Conservation (phyloP, 2,329 filamentous ascomycete species). For the Pestalotiopsis sp. region DNA sequence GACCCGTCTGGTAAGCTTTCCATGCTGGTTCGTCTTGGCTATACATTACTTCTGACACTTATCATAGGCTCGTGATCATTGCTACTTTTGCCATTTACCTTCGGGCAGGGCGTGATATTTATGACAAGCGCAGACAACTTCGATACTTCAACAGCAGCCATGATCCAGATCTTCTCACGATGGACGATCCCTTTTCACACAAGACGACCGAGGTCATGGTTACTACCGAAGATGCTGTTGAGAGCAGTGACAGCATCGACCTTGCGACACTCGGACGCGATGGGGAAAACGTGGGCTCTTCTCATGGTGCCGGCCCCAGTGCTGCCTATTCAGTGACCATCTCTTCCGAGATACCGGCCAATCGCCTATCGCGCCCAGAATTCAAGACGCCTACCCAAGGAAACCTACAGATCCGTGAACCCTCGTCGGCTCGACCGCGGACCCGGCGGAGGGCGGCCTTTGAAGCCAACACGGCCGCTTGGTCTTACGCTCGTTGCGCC, state of each 20-base stretch:
- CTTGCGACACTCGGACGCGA: slow-evolving; percentile 35
- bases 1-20: slow-evolving; percentile 63
- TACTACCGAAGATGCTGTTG: slow-evolving; percentile 51
- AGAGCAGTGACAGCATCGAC: slow-evolving; percentile 32
- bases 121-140: slow-evolving; percentile 66
- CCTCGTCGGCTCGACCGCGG: slow-evolving; percentile 13
- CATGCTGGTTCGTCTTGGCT: background rate
- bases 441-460: slow-evolving; percentile 38
- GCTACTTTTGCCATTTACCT: slow-evolving; percentile 68
- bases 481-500: slow-evolving; percentile 72
- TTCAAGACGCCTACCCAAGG: slow-evolving; percentile 30
- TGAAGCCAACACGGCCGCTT: slow-evolving; percentile 65
- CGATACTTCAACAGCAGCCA: slow-evolving; percentile 54
- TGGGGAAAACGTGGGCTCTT: slow-evolving; percentile 18
- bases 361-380: slow-evolving; percentile 28
- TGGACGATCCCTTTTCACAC: slow-evolving; percentile 50
- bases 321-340: slow-evolving; percentile 55
- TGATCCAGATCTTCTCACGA: slow-evolving; percentile 41
- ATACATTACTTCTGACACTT: background rate
- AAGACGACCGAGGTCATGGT: slow-evolving; percentile 70
- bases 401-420: slow-evolving; percentile 20
- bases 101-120: slow-evolving; percentile 68
- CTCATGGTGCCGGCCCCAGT: slow-evolving; percentile 16
- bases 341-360: slow-evolving; percentile 38
- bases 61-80: slow-evolving; percentile 59